phyloP scores from a whole-genome alignment of 2,329 filamentous ascomycete genomes.

The Calycina herbarum region DNA sequence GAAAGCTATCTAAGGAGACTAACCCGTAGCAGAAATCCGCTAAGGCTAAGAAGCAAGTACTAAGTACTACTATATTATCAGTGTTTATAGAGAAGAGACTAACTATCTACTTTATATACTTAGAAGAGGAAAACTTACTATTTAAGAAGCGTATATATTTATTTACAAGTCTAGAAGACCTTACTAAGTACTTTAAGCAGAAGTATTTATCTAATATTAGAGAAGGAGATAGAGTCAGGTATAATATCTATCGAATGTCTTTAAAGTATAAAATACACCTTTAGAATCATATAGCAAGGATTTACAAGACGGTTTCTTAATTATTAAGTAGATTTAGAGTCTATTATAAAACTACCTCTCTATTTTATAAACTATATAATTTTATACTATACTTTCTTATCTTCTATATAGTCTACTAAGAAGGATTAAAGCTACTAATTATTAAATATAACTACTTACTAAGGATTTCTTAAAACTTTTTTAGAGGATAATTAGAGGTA shows the following conservation, averaged over 20 bases:
- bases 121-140: slow-evolving; percentile 24
- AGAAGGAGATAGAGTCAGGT: slow-evolving; percentile 23
- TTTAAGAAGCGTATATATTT: too few species aligned
- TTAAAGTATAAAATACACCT: slow-evolving; percentile 26
- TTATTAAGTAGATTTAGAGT: too few species aligned
- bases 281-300: slow-evolving; percentile 24
- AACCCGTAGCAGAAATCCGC: slow-evolving; percentile 24
- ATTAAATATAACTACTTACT: neutral
- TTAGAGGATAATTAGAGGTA: neutral
- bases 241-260: slow-evolving; percentile 26
- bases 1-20: slow-evolving; percentile 20
- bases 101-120: slow-evolving; percentile 26
- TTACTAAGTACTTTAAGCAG: slow-evolving; percentile 29
- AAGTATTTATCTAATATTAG: slow-evolving; percentile 26
- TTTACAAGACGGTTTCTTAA: slow-evolving; percentile 25
- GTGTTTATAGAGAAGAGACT: slow-evolving; percentile 27
- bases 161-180: slow-evolving; percentile 27
- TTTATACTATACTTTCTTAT: too few species aligned
- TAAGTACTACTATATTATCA: slow-evolving; percentile 26
- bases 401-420: too few species aligned
- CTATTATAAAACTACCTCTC: neutral
- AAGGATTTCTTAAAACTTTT: neutral
- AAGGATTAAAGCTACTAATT: neutral
- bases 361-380: neutral
- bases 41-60: slow-evolving; percentile 26